Conservation (phyloP, 2,329 filamentous ascomycete species). For the Ceratocystiopsis sp. region DNA sequence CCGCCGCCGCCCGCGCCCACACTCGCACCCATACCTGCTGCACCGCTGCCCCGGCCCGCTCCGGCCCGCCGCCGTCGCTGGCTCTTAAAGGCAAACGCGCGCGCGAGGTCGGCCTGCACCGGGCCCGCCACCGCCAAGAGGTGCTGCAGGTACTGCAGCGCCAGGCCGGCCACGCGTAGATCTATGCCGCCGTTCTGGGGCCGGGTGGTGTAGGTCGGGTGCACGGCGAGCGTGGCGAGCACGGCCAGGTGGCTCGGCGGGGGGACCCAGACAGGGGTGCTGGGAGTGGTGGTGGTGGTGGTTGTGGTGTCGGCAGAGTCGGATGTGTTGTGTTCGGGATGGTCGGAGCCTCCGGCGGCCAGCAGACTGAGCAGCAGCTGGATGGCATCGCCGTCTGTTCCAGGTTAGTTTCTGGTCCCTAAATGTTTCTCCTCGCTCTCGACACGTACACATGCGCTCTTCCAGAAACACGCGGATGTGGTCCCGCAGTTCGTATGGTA, state of each 20-base stretch:
- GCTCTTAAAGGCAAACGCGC: constrained; percentile 50
- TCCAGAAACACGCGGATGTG: constrained; percentile 59
- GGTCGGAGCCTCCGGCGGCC: constrained; percentile 28
- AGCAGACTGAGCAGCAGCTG: constrained; percentile 47
- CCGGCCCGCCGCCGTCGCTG: background rate
- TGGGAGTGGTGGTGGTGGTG: constrained; percentile 2
- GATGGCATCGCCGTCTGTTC: constrained; percentile 37
- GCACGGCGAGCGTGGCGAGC: constrained; percentile 64
- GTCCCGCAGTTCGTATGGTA: constrained; percentile 47
- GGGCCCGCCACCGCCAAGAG: constrained; percentile 50
- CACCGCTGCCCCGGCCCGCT: background rate
- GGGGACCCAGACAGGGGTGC: constrained; percentile 42
- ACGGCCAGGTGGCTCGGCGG: constrained; percentile 58
- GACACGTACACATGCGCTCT: constrained; percentile 38
- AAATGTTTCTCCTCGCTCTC: too few species aligned
- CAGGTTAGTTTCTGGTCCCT: background rate
- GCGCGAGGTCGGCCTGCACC: constrained; percentile 48
- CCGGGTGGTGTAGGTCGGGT: constrained; percentile 64
- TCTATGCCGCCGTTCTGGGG: constrained; percentile 44
- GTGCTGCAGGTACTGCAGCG: constrained; percentile 53
- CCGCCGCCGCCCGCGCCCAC: constrained; percentile 12
- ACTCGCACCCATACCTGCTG: background rate
- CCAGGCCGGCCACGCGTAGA: constrained; percentile 44
- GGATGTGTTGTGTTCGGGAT: background rate
- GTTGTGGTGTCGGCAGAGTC: background rate